Percentiles rank a stretch among this genome's conserved stretches.
These are phyloP conservation scores for Scedosporium minutisporum DNA, from an alignment of 2,329 filamentous ascomycete species.

Conservation along the genomic window DNA sequence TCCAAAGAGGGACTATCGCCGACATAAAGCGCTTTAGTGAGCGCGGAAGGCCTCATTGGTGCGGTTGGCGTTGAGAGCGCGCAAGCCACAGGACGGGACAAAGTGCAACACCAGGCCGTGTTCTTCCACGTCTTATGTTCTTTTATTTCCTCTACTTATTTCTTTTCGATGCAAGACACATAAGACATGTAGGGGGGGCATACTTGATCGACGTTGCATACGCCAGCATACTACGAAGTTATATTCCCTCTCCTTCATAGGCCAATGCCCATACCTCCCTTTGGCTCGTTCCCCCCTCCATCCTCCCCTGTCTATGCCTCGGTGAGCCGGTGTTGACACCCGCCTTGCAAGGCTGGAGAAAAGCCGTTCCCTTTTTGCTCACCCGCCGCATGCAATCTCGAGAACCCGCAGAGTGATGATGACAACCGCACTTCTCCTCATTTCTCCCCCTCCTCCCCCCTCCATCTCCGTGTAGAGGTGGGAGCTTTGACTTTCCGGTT, in stretches of 20 bases:
- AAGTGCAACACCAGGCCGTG: neutral
- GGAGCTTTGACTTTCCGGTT: neutral
- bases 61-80: too few relatives aligned
- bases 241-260: neutral
- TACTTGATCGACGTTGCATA: too few relatives aligned
- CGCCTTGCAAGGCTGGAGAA: neutral
- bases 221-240: too few relatives aligned
- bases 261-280: neutral
- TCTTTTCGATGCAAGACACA: neutral
- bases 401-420: neutral
- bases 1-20: too few relatives aligned
- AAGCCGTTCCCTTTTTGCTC: too few relatives aligned
- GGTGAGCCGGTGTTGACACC: neutral
- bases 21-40: too few relatives aligned
- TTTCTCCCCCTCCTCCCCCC: neutral
- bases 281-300: neutral
- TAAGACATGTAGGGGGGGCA: neutral
- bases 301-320: neutral
- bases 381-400: too few relatives aligned
- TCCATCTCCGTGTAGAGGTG: neutral
- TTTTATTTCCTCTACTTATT: neutral
- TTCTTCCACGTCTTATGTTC: neutral
- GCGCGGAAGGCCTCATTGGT: too few relatives aligned
- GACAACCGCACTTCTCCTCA: neutral
- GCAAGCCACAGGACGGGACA: neutral